These are phyloP conservation scores for Saraca asoca DNA, from an alignment of 331 rosid genomes.

Conservation along the genomic window DNA sequence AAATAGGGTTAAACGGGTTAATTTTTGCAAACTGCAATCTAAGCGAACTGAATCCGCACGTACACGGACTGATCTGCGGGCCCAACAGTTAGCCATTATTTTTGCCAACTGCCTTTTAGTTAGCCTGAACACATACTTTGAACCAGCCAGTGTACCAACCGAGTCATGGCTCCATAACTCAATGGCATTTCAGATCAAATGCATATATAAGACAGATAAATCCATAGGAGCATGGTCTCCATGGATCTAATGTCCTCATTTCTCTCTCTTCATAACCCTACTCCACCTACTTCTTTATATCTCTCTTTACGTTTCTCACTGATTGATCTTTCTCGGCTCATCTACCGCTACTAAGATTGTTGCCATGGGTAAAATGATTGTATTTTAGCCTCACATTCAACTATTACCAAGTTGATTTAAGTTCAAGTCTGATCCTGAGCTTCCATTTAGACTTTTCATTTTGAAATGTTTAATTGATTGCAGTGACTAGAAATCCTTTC, in stretches of 20 bases:
- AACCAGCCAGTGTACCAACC: no score
- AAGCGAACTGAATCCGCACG: no score
- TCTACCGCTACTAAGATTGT: conserved; percentile 20
- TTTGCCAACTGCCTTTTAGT: no score
- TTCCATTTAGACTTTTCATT: not conserved
- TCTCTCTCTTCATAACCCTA: not conserved
- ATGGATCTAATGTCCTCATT: not conserved
- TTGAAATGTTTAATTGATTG: conserved; percentile 30
- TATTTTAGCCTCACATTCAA: not conserved
- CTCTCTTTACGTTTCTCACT: not conserved
- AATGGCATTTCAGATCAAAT: not conserved
- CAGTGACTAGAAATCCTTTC: conserved; percentile 67
- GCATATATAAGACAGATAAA: not conserved
- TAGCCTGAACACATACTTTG: no score
- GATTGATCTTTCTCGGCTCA: not conserved
- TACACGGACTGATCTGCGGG: no score
- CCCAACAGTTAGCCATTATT: no score
- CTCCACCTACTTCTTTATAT: not conserved
- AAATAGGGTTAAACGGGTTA: no score
- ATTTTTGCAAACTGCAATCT: no score
- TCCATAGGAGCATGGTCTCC: conserved; percentile 6
- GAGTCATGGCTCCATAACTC: not conserved
- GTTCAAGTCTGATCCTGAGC: not conserved
- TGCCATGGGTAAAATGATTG: conserved; percentile 51
- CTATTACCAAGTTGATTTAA: not conserved